Base-by-base conservation (phyloP, 164 flowering plant species). In the Kalanchoe fedtschenkoi region DNA sequence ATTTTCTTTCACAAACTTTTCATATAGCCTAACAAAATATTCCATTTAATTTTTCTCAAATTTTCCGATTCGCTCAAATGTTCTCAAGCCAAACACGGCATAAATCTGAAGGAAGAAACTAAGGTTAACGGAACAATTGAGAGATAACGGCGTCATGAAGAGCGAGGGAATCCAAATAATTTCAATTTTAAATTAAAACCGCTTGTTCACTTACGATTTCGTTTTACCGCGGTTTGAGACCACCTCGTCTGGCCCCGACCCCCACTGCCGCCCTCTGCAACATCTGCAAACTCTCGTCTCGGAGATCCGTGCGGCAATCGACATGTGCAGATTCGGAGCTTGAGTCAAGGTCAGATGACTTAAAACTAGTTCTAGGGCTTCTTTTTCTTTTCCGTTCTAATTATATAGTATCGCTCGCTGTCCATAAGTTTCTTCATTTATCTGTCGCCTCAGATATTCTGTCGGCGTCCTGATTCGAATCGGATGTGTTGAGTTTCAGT, bases 81-180 rank as follows among this genome's bases (percentile, higher is more conserved):
- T n/a, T n/a, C n/a, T n/a, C n/a, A n/a, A n/a, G n/a, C n/a, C n/a
- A n/a, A n/a, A n/a, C n/a, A n/a, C n/a, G n/a, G n/a, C n/a, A n/a
- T n/a, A n/a, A n/a, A n/a, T n/a, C n/a, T n/a, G n/a, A n/a, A n/a
- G n/a, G n/a, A n/a, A n/a, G n/a, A n/a, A n/a, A n/a, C n/a, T n/a
- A 34, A 42, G 2, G 51, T 19, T 44, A 41, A 21, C 39, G 10
- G 5, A 58, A 58, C 41, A 22, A 33, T 21, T 5, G 39, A 46
- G 21, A 8, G 7, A 0, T 62, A 28, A 68, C 66, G 63, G 47
- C 67, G 71, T 68, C 11, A 63, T 3, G 4, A 1, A 21, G 66
- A 46, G 71, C 60, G 63, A 63, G 71, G 67, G 71, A 68, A 68
- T 63, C 22, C 53, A 46, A 68, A 68, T 56, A 7, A 33, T 68